Evolutionary conservation across 257 asterid species (phyloP).

Genomic region (Primulina eburnea): DNA sequence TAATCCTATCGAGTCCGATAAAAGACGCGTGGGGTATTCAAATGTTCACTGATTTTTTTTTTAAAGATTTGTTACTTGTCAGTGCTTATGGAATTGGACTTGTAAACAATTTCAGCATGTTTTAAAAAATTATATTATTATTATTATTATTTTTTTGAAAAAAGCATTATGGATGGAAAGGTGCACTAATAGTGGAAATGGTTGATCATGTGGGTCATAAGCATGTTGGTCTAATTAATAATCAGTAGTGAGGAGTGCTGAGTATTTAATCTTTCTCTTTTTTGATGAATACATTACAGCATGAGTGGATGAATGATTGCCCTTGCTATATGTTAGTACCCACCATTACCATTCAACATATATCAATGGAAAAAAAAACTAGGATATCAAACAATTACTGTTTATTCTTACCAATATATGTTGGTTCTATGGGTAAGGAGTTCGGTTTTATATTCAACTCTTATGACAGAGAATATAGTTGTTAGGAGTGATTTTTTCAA

Average conservation of each 20-base stretch:
- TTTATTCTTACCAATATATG: no score
- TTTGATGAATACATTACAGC: slow-evolving; percentile 10
- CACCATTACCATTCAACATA: slow-evolving; percentile 20
- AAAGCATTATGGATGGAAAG: slow-evolving; percentile 6
- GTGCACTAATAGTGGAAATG: slow-evolving; percentile 18
- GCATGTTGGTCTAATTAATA: slow-evolving; percentile 24
- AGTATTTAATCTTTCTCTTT: not conserved
- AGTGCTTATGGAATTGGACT: no score
- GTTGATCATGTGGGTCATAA: slow-evolving; percentile 23
- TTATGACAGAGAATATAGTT: no score
- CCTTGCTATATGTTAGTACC: slow-evolving; percentile 10
- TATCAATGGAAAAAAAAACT: not conserved
- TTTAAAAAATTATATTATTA: not conserved
- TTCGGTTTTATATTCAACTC: not conserved
- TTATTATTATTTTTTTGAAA: not conserved
- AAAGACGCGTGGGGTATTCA: no score
- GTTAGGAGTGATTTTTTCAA: no score
- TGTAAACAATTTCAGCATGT: not conserved
- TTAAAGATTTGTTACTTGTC: no score
- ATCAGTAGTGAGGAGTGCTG: slow-evolving; percentile 21
- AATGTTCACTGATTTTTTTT: not conserved
- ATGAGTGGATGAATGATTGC: slow-evolving; percentile 25
- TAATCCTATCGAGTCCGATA: not conserved
- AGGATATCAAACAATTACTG: no score
- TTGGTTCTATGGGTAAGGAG: no score